Conservation (phyloP, 495 filamentous ascomycete species). For the Aspergillus egyptiacus region DNA sequence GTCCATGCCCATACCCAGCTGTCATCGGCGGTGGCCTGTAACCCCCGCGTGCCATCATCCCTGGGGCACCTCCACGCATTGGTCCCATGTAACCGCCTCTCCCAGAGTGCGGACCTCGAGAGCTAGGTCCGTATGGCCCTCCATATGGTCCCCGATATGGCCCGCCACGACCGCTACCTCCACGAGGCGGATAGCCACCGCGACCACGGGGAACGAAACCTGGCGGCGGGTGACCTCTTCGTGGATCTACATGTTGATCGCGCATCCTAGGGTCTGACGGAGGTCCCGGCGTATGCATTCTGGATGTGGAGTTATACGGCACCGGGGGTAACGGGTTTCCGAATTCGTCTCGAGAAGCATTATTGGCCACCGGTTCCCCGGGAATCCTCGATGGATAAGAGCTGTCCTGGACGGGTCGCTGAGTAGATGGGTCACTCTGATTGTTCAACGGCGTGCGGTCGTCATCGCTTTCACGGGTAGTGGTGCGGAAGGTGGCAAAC, state of each 20-base stretch:
- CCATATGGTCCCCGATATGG: slow-evolving; percentile 44
- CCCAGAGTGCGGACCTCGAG: slow-evolving; percentile 31
- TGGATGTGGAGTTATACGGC: slow-evolving; percentile 33
- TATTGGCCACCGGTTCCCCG: slow-evolving; percentile 27
- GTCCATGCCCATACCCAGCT: slow-evolving; percentile 36
- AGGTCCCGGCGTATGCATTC: slow-evolving; percentile 32
- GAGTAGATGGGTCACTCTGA: slow-evolving; percentile 28
- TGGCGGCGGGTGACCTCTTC: slow-evolving; percentile 44
- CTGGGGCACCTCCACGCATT: slow-evolving; percentile 27
- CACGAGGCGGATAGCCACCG: slow-evolving; percentile 48
- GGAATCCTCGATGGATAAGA: slow-evolving; percentile 16
- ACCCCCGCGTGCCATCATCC: slow-evolving; percentile 45
- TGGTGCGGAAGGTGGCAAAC: slow-evolving; percentile 72
- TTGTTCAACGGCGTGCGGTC: slow-evolving; percentile 80
- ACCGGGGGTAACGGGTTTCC: slow-evolving; percentile 55
- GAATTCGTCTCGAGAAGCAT: slow-evolving; percentile 57
- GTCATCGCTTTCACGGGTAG: slow-evolving; percentile 60
- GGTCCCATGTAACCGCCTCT: slow-evolving; percentile 34
- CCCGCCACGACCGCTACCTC: slow-evolving; percentile 54
- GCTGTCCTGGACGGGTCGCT: too few relatives aligned
- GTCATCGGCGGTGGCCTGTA: slow-evolving; percentile 50
- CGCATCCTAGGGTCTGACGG: slow-evolving; percentile 48
- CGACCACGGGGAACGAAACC: slow-evolving; percentile 51
- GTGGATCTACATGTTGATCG: slow-evolving; percentile 52
- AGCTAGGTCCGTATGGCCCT: slow-evolving; percentile 25